Percentiles rank a stretch among this genome's conserved stretches.
These are phyloP conservation scores for Glaciozyma martinii DNA, from an alignment of 768 basidiomycete species.

Conservation along the genomic window DNA sequence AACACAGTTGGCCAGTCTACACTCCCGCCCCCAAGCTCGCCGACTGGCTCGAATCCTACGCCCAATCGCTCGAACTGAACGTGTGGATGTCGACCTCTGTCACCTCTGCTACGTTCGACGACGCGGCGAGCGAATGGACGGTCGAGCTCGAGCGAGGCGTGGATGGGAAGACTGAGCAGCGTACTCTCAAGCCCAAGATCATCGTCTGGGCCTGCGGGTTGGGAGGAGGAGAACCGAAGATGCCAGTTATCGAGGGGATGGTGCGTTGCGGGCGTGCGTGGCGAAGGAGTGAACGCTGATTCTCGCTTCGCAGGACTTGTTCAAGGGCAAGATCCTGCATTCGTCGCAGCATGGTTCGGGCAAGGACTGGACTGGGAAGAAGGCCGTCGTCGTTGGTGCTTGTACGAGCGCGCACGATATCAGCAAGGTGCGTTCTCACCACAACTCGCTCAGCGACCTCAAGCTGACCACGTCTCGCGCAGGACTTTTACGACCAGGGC, in stretches of 20 bases:
- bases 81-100: constrained; percentile 4
- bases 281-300: not conserved
- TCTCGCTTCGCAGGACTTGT: not conserved
- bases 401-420: not conserved
- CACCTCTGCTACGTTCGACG: not conserved
- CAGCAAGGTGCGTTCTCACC: not conserved
- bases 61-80: constrained; percentile 12
- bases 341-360: not conserved
- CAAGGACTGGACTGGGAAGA: not conserved
- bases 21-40: constrained; percentile 32
- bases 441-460: not conserved
- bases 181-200: not conserved
- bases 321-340: not conserved
- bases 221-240: not conserved
- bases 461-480: not conserved
- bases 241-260: not conserved
- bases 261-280: not conserved
- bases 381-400: not conserved
- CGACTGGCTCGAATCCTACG: constrained; percentile 27
- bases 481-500: not conserved
- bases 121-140: not conserved
- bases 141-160: not conserved
- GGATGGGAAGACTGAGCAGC: not conserved
- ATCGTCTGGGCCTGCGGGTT: not conserved
- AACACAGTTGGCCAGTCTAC: constrained; percentile 33